These are phyloP conservation scores for Nicotiana noctiflora DNA, from an alignment of 257 asterid genomes.

Conservation along the genomic window DNA sequence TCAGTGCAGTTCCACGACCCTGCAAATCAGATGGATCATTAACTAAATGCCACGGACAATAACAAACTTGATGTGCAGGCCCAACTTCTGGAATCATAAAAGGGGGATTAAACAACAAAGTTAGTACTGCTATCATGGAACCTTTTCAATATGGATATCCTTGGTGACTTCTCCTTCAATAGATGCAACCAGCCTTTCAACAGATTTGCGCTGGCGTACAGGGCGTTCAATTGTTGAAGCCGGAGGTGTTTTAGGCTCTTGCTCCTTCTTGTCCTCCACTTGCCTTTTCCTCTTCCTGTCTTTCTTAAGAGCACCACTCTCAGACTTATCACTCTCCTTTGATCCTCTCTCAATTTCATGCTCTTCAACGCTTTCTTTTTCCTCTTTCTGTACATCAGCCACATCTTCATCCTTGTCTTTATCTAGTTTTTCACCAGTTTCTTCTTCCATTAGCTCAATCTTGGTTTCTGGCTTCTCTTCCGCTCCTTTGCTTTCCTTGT, in stretches of 20 bases:
- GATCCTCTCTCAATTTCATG: conserved; percentile 31
- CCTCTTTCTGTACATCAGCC: conserved; percentile 19
- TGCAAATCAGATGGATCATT: conserved; percentile 23
- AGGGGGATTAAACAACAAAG: not conserved
- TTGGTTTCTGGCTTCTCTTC: conserved; percentile 12
- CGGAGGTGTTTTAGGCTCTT: conserved; percentile 59
- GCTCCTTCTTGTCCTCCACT: conserved; percentile 36
- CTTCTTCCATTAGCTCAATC: conserved; percentile 21
- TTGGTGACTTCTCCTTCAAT: conserved; percentile 58
- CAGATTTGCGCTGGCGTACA: conserved; percentile 86
- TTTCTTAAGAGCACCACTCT: conserved; percentile 21
- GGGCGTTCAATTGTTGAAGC: conserved; percentile 64
- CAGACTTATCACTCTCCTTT: conserved; percentile 49
- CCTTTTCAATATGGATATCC: conserved; percentile 82
- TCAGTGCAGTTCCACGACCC: conserved; percentile 94
- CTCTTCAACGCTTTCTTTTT: conserved; percentile 30
- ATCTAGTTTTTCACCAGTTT: conserved; percentile 15
- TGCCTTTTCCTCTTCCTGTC: conserved; percentile 34
- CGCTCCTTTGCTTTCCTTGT: not conserved
- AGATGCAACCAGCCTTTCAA: conserved; percentile 79
- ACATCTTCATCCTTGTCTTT: conserved; percentile 18
- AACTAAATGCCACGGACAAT: not conserved
- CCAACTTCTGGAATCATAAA: not conserved
- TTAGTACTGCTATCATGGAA: conserved; percentile 12
- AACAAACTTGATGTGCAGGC: not conserved